Conservation (phyloP, 352 stramenopile species). For the Phytophthora pseudosyringae region DNA sequence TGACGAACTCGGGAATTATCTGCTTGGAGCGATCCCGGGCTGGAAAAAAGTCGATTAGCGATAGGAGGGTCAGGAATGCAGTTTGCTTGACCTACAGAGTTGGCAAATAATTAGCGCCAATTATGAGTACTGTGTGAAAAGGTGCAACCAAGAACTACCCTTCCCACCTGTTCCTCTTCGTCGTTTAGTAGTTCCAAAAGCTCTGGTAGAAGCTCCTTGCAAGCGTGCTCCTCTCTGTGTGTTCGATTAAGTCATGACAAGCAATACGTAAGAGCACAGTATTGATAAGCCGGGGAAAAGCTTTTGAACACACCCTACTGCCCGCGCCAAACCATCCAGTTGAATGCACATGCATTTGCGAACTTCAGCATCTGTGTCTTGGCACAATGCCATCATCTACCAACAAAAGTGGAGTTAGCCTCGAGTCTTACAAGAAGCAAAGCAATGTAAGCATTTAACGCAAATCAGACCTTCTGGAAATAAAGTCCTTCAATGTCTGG, state of each 20-base stretch:
- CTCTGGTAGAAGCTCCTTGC: slow-evolving; percentile 70
- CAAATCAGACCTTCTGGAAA: slow-evolving; percentile 72
- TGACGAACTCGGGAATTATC: slow-evolving; percentile 74
- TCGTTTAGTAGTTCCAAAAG: slow-evolving; percentile 82
- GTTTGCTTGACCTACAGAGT: slow-evolving; percentile 72
- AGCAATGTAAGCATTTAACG: neutral
- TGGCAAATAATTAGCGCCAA: neutral
- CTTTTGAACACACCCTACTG: slow-evolving; percentile 57
- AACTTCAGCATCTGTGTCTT: slow-evolving; percentile 86
- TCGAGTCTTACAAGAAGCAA: neutral
- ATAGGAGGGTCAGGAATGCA: slow-evolving; percentile 75
- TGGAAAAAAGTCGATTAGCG: slow-evolving; percentile 78
- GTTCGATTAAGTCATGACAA: neutral
- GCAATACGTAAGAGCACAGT: too few relatives aligned
- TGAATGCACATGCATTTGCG: slow-evolving; percentile 87
- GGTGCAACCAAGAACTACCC: too few relatives aligned
- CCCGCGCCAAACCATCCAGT: slow-evolving; percentile 70
- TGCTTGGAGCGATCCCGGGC: slow-evolving; percentile 56
- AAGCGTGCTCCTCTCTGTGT: slow-evolving; percentile 66
- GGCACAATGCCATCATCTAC: slow-evolving; percentile 86
- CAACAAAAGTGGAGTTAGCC: neutral
- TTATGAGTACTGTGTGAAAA: neutral
- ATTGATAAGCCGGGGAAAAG: neutral
- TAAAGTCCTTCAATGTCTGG: slow-evolving; percentile 85
- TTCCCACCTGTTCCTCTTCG: slow-evolving; percentile 74